phyloP scores from a whole-genome alignment of 2,329 filamentous ascomycete genomes.

The Periconia sp. region DNA sequence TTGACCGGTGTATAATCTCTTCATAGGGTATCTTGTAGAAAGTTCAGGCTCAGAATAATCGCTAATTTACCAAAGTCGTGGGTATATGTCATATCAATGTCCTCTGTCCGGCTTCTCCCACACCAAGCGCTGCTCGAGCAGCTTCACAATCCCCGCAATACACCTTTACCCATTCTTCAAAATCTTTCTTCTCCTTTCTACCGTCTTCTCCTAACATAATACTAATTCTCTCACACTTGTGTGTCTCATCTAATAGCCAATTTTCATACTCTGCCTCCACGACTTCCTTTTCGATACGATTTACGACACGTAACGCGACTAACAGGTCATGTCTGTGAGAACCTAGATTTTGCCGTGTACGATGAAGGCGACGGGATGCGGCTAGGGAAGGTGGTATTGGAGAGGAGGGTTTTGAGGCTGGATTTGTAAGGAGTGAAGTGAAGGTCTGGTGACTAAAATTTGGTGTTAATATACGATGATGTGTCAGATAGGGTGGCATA shows the following conservation, averaged over 20 bases:
- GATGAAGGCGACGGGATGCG: constrained; percentile 65
- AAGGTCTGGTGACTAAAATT: constrained; percentile 42
- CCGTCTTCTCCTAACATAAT: constrained; percentile 48
- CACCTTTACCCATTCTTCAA: constrained; percentile 62
- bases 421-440: constrained; percentile 39
- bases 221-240: constrained; percentile 71
- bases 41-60: no score
- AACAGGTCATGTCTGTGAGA: constrained; percentile 87
- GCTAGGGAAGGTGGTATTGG: constrained; percentile 31
- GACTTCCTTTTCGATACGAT: constrained; percentile 86
- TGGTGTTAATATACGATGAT: background rate
- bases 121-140: no score
- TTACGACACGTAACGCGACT: constrained; percentile 88
- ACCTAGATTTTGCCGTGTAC: constrained; percentile 82
- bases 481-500: constrained; percentile 18
- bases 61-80: no score
- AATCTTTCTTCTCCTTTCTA: constrained; percentile 52
- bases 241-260: constrained; percentile 82
- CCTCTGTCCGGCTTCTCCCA: constrained; percentile 9
- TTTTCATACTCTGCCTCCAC: constrained; percentile 89
- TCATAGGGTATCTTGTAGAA: no score
- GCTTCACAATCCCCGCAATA: constrained; percentile 68
- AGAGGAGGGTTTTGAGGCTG: constrained; percentile 23
- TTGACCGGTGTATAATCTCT: no score
- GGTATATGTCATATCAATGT: constrained; percentile 17